Conservation (phyloP, 805 yeast species). For the Wickerhamiella parazyma region DNA sequence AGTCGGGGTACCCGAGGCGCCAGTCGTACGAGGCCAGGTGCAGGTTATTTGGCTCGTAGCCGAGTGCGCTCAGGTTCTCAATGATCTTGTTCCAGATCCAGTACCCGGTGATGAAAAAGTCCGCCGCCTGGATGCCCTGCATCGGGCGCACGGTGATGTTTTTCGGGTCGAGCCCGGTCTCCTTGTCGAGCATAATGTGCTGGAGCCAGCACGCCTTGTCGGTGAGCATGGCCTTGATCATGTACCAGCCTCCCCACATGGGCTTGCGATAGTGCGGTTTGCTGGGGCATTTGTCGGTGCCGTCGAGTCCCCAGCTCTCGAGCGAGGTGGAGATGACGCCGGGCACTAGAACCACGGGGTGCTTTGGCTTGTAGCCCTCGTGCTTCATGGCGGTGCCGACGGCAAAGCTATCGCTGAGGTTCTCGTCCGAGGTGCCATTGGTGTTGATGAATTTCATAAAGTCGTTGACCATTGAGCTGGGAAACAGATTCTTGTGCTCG, state of each 20-base stretch:
- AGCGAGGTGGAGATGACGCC: slow-evolving; percentile 93
- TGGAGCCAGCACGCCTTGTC: slow-evolving; percentile 91
- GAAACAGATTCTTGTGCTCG: slow-evolving; percentile 43
- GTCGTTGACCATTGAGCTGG: slow-evolving; percentile 46
- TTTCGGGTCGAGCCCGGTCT: slow-evolving; percentile 88
- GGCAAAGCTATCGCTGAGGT: slow-evolving; percentile 65
- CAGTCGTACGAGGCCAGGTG: slow-evolving; percentile 88
- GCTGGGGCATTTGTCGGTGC: slow-evolving; percentile 68
- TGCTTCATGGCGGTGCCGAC: slow-evolving; percentile 62
- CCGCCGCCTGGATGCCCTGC: slow-evolving; percentile 94
- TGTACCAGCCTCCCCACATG: slow-evolving; percentile 93
- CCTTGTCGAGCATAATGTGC: slow-evolving; percentile 77
- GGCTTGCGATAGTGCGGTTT: slow-evolving; percentile 78
- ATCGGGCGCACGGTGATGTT: slow-evolving; percentile 73
- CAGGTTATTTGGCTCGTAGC: slow-evolving; percentile 89
- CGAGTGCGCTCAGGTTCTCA: slow-evolving; percentile 88
- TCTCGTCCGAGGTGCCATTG: slow-evolving; percentile 36
- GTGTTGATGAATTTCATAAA: slow-evolving; percentile 25
- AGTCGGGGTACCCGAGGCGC: slow-evolving; percentile 81
- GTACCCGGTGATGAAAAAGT: slow-evolving; percentile 90
- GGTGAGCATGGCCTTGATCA: slow-evolving; percentile 81
- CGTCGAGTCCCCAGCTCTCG: slow-evolving; percentile 80
- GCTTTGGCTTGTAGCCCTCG: slow-evolving; percentile 37
- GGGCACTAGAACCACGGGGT: slow-evolving; percentile 85
- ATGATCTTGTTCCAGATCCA: slow-evolving; percentile 97